Percentiles rank a stretch among this genome's conserved stretches.
Conservation (phyloP, 176 grass and related monocot species). For the Lolium rigidum region DNA sequence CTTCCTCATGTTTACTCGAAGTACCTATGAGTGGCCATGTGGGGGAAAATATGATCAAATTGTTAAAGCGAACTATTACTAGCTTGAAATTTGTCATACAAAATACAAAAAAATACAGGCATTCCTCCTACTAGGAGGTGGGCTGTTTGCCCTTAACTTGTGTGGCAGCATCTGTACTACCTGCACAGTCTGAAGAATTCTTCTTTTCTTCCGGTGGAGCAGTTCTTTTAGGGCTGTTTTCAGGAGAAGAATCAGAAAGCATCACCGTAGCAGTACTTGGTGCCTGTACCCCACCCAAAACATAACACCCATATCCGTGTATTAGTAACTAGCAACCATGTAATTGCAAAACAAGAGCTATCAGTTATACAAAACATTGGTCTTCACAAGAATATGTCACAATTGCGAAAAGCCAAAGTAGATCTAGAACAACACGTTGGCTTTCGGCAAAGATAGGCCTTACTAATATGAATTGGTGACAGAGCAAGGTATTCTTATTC, state of each 20-base stretch:
- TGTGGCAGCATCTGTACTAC: conserved; percentile 46
- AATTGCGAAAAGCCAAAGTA: background rate
- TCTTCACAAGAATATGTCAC: background rate
- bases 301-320: conserved; percentile 9
- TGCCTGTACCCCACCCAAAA: conserved; percentile 43
- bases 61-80: background rate
- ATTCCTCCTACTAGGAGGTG: conserved; percentile 38
- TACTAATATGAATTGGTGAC: background rate
- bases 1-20: conserved; percentile 52
- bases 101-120: conserved; percentile 11
- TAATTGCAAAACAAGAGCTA: background rate
- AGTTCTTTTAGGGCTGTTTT: conserved; percentile 52
- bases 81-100: conserved; percentile 30
- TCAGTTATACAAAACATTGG: background rate
- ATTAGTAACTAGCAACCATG: background rate
- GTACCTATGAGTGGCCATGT: conserved; percentile 40
- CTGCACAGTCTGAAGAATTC: conserved; percentile 31
- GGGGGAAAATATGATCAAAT: conserved; percentile 21
- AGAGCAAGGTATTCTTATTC: background rate
- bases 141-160: conserved; percentile 37
- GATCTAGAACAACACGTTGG: background rate
- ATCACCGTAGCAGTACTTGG: conserved; percentile 54
- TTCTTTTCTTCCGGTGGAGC: conserved; percentile 41
- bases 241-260: conserved; percentile 68
- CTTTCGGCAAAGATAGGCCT: background rate